phyloP scores from a whole-genome alignment of 176 grass and related monocot genomes.

The Carex kokanica region DNA sequence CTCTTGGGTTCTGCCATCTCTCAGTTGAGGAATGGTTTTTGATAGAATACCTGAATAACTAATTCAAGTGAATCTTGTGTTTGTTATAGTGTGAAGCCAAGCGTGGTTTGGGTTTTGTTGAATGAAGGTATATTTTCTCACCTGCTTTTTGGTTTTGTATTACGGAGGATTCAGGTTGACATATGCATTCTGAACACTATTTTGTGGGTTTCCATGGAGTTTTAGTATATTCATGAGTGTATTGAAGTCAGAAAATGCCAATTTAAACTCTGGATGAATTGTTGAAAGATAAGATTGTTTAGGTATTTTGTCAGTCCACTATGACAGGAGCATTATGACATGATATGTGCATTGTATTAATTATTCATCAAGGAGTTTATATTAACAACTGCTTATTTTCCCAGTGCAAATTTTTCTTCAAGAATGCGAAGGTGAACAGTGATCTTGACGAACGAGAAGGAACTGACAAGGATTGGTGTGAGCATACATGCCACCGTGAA shows the following conservation, averaged over 20 bases:
- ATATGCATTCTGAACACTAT: too few relatives aligned
- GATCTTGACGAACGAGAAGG: conserved; percentile 45
- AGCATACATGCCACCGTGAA: conserved; percentile 68
- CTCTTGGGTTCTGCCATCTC: conserved; percentile 9
- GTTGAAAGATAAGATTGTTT: too few relatives aligned
- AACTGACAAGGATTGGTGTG: not conserved
- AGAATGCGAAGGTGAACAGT: conserved; percentile 53
- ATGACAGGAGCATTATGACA: not conserved
- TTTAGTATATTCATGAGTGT: too few relatives aligned
- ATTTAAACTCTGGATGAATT: too few relatives aligned
- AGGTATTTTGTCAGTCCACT: not conserved
- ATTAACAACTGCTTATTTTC: not conserved
- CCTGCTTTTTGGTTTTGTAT: too few relatives aligned
- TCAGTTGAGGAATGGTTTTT: not conserved
- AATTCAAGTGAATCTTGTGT: not conserved
- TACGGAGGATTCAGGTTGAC: too few relatives aligned
- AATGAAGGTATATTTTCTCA: not conserved
- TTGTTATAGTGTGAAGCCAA: not conserved
- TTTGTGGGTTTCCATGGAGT: too few relatives aligned
- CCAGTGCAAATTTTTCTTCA: not conserved
- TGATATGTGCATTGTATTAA: not conserved
- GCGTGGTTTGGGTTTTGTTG: not conserved
- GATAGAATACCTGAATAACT: not conserved
- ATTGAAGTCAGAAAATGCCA: too few relatives aligned
- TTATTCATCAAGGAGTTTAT: not conserved